Percentiles rank a stretch among this genome's conserved stretches.
Evolutionary conservation across 805 yeast genomes (phyloP).

Genomic region (Suhomyces pyralidae): DNA sequence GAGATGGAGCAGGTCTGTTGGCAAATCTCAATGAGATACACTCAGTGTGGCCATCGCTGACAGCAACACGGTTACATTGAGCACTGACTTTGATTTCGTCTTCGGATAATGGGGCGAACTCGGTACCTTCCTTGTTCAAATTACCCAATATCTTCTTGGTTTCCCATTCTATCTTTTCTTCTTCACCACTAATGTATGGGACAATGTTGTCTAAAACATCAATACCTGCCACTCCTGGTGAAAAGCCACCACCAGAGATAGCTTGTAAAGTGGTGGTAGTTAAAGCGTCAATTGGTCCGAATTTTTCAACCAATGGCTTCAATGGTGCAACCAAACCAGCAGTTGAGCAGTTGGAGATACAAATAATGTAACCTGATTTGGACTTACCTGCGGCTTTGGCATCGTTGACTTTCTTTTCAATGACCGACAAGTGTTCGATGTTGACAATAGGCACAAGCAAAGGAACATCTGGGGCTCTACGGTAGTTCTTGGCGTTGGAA

Average conservation of each 20-base stretch:
- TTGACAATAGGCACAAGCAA: slow-evolving; percentile 93
- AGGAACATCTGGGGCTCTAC: slow-evolving; percentile 85
- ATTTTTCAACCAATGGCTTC: slow-evolving; percentile 84
- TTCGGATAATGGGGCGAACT: slow-evolving; percentile 56
- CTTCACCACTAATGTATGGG: slow-evolving; percentile 95
- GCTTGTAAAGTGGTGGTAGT: slow-evolving; percentile 95
- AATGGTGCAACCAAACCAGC: slow-evolving; percentile 97
- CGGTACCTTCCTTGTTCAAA: slow-evolving; percentile 48
- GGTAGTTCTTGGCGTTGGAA: slow-evolving; percentile 94
- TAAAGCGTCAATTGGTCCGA: slow-evolving; percentile 86
- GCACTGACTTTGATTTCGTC: slow-evolving; percentile 86
- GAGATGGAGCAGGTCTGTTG: slow-evolving; percentile 77
- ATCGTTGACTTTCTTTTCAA: slow-evolving; percentile 53
- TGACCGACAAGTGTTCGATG: slow-evolving; percentile 79
- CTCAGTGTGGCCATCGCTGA: slow-evolving; percentile 96
- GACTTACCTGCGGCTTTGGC: slow-evolving; percentile 54
- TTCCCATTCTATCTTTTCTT: slow-evolving; percentile 98
- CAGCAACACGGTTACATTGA: slow-evolving; percentile 95
- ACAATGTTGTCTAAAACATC: slow-evolving; percentile 92
- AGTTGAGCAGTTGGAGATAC: slow-evolving; percentile 97
- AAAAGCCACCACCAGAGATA: slow-evolving; percentile 96
- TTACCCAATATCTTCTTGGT: slow-evolving; percentile 89
- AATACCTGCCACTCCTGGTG: slow-evolving; percentile 96
- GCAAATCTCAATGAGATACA: slow-evolving; percentile 85
- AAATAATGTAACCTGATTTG: slow-evolving; percentile 80